These are phyloP conservation scores for Epithemia pelagica DNA, from an alignment of 108 stramenopile species.

Conservation along the genomic window DNA sequence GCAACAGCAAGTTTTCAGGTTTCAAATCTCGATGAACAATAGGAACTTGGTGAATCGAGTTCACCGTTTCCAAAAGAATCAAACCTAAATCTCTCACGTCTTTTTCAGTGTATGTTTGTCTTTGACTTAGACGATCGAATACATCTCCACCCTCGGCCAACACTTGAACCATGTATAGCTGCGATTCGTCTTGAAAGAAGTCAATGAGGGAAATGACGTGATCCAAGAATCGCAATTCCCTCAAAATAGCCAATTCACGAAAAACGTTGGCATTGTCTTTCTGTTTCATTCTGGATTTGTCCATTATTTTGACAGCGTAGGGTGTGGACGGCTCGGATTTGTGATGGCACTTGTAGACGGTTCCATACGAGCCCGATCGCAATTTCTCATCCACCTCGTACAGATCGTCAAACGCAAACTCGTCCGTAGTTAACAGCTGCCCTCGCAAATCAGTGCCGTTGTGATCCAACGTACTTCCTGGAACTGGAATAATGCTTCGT, in stretches of 20 bases:
- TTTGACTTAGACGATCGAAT: conserved; percentile 84
- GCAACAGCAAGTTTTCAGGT: conserved; percentile 87
- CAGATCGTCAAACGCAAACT: conserved; percentile 31
- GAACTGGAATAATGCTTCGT: background rate
- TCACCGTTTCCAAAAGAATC: conserved; percentile 56
- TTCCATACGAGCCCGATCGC: conserved; percentile 60
- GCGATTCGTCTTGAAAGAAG: conserved; percentile 61
- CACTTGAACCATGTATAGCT: conserved; percentile 83
- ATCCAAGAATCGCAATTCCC: conserved; percentile 21
- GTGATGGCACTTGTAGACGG: conserved; percentile 50
- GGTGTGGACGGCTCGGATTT: conserved; percentile 11
- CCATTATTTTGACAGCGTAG: conserved; percentile 68
- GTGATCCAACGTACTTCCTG: background rate
- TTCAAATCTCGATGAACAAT: conserved; percentile 92
- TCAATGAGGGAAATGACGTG: conserved; percentile 74
- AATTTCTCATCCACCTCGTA: conserved; percentile 44
- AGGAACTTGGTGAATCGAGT: conserved; percentile 56
- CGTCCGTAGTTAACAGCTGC: background rate
- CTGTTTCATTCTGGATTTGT: conserved; percentile 39
- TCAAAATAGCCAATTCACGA: conserved; percentile 57
- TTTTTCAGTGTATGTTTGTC: conserved; percentile 77
- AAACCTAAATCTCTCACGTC: conserved; percentile 74
- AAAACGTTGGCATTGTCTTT: conserved; percentile 47
- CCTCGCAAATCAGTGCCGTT: background rate
- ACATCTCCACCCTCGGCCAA: conserved; percentile 91